Evolutionary conservation across 139 green algal species (phyloP).

Genomic region (Medakamo hakoo): DNA sequence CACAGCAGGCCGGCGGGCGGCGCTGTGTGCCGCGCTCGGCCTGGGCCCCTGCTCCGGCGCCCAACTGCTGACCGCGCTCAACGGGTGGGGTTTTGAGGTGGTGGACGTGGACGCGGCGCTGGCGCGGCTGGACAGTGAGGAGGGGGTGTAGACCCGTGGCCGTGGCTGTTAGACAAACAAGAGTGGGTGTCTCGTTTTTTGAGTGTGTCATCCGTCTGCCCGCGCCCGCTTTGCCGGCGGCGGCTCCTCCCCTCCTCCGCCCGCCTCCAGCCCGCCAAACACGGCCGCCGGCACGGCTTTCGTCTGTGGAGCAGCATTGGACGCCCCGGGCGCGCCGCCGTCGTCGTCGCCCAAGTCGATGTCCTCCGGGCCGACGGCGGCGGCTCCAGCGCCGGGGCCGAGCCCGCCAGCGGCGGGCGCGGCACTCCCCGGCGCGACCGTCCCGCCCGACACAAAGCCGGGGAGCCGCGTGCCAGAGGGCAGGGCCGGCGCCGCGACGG

Average conservation of each 20-base stretch:
- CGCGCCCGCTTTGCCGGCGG: background rate
- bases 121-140: background rate
- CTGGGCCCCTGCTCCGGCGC: background rate
- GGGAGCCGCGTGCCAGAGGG: conserved; percentile 26
- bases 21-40: background rate
- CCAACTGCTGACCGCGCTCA: background rate
- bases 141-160: too few species aligned
- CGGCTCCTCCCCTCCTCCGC: background rate
- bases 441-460: conserved; percentile 65
- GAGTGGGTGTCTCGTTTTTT: background rate
- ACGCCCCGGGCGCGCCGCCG: background rate
- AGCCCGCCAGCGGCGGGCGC: conserved; percentile 4
- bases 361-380: conserved; percentile 72
- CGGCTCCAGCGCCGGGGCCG: conserved; percentile 4
- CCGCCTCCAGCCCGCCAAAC: conserved; percentile 33
- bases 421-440: conserved; percentile 38
- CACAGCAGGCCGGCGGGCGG: background rate
- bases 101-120: background rate
- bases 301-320: conserved; percentile 38
- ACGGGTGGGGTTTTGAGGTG: background rate
- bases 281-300: conserved; percentile 67
- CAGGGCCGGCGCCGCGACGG: conserved; percentile 10
- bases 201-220: background rate
- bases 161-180: background rate
- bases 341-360: conserved; percentile 70